Evolutionary conservation across 495 filamentous ascomycete genomes (phyloP), one percentile per base, ranked within the genome.

Genomic region (Aspergillus cavernicola): DNA sequence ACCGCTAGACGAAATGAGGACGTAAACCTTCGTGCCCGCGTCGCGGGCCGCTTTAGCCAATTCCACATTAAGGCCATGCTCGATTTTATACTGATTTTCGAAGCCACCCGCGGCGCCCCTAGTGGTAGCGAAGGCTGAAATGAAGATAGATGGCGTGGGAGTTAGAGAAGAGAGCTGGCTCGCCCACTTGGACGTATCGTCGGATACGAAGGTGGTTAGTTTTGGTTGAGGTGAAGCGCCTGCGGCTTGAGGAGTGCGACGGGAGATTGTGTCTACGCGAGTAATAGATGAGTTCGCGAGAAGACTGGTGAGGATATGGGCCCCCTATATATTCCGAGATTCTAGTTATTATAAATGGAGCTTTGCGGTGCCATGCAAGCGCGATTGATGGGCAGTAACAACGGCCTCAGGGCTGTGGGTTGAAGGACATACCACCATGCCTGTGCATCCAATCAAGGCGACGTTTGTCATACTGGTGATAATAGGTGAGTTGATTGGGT

Each of bases 21-120:
- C 85, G 59, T 82, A 90, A 29, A 79, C 81, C 55, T 81, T 79
- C 16, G 78, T 74, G 2, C 86, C 86, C 16, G 79, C 79, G 10
- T 77, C 71, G 56, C 77, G 85, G 39, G 88, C 86, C 0, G 84
- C 79, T 41, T 76, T 75, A 15, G 86, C 86, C 36, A 88, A 64
- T 53, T 86, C 81, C 38, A 90, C 63, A 65, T 89, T 88, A 24
- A 89, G 71, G 62, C 86, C 86, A 66, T 87, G 80, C 66, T 91
- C 88, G 32, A 91, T 82, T 59, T 87, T 87, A 62, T 85, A 83
- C 65, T 90, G 88, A 57, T 85, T 84, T 29, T 80, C 80, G 54
- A 90, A 76, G 36, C 85, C 80, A 24, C 87, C 87, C 0, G 85
- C 87, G 28, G 76, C 75, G 0, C 57, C 78, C 16, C 80, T 75